Conservation (phyloP, 129 eudicot genomes). For the Apium graveolens region DNA sequence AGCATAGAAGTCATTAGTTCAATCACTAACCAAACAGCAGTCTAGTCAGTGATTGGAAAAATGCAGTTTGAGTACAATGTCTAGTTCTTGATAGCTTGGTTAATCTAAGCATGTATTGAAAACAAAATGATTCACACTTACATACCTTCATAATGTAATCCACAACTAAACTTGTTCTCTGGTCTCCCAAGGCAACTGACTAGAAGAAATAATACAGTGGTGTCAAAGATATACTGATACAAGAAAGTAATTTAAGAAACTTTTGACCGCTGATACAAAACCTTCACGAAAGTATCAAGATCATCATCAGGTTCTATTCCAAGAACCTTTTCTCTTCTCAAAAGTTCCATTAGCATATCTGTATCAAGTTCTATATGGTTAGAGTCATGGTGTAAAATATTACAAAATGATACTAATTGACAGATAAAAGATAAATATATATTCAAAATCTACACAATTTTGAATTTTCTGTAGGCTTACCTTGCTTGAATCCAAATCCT, state of each 20-base stretch:
- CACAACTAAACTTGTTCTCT: constrained; percentile 62
- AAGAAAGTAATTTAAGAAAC: constrained; percentile 7
- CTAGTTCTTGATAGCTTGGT: not conserved
- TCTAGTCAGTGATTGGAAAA: not conserved
- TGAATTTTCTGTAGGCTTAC: constrained; percentile 25
- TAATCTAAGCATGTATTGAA: not conserved
- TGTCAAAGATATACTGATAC: not conserved
- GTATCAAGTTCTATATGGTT: constrained; percentile 15
- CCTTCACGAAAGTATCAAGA: constrained; percentile 86
- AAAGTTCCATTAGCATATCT: constrained; percentile 91
- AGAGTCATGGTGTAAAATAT: constrained; percentile 8
- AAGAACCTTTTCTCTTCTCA: constrained; percentile 66
- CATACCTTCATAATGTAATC: constrained; percentile 89
- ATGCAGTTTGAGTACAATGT: not conserved
- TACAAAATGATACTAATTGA: not conserved
- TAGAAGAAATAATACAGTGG: constrained; percentile 25
- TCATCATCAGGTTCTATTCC: constrained; percentile 81
- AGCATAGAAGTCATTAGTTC: not conserved
- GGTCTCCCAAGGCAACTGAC: constrained; percentile 80
- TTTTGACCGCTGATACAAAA: constrained; percentile 21
- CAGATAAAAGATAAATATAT: not conserved
- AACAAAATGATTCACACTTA: not conserved
- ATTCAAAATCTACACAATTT: not conserved
- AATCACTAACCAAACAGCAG: not conserved
- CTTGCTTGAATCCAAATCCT: constrained; percentile 68